Base-by-base conservation (phyloP, 345 rosid species). In the Bruguiera gymnorhiza region DNA sequence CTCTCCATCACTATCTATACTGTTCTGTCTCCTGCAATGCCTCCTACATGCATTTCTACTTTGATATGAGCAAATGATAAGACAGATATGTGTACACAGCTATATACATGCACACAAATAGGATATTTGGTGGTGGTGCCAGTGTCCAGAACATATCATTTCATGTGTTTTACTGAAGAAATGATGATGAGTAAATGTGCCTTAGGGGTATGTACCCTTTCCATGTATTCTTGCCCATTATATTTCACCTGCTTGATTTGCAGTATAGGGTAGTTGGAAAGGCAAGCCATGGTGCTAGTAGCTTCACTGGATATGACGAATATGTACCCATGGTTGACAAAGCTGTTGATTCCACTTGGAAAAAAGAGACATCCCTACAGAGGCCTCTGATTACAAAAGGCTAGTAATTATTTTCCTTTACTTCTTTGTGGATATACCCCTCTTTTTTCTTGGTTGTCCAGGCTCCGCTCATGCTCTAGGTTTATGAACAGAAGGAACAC, bases 271-370 rank as follows among this genome's bases (percentile, higher is more conserved):
- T 73, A 3, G 68, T 72, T 76, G 96, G 92, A 48, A 94, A 85
- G 74, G 79, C 90, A 53, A 78, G 85, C 79, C 80, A 81, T 18
- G 13, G 50, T 78, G 87, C 86, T 29, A 85, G 83, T 75, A 83
- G 71, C 66, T 95, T 89, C 83, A 74, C 92, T 27, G 99, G 99
- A 58, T 92, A 92, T 74, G 99, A 96, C 88, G 99, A 92, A 77
- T 96, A 90, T 72, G 91, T 96, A 57, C 99, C 98, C n/a, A 90
- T 96, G 96, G 94, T 96, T 76, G 99, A 92, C 80, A 96, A 92
- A 82, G 91, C 91, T 64, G 99, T 96, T 74, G 93, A 92, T 77
- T 83, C 93, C 71, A 81, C 82, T 73, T 96, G 97, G 91, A 89
- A 86, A 84, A 89, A 86, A 74, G 89, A 83, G 79, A 62, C 86